Conservation (phyloP, 345 rosid species). For the rapeseed (Brassica napus) region Da-Ae NC_063441.1:21764001-21764500, state of each 20-base stretch:
- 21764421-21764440: background rate
- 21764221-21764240: slow-evolving; percentile 8
- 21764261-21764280: background rate
- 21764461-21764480: slow-evolving; percentile 86
- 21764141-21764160: slow-evolving; percentile 1
- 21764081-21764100: background rate
- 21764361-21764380: background rate
- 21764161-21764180: slow-evolving; percentile 13
- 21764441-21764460: background rate
- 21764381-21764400: slow-evolving; percentile 4
- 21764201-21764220: background rate
- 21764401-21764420: slow-evolving; percentile 1
- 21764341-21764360: background rate
- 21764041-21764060: background rate
- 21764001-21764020: background rate
- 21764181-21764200: background rate
- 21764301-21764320: background rate
- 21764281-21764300: background rate
- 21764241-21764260: slow-evolving; percentile 1
- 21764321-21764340: background rate
- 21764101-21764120: slow-evolving; percentile 11
- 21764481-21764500: slow-evolving; percentile 68
- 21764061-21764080: slow-evolving; percentile 4
- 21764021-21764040: background rate
- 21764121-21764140: background rate